A percentile compares a stretch with the other conserved stretches of the same genome.
Conservation (phyloP, 305 asterid species). For the Rubia tinctorum region DNA sequence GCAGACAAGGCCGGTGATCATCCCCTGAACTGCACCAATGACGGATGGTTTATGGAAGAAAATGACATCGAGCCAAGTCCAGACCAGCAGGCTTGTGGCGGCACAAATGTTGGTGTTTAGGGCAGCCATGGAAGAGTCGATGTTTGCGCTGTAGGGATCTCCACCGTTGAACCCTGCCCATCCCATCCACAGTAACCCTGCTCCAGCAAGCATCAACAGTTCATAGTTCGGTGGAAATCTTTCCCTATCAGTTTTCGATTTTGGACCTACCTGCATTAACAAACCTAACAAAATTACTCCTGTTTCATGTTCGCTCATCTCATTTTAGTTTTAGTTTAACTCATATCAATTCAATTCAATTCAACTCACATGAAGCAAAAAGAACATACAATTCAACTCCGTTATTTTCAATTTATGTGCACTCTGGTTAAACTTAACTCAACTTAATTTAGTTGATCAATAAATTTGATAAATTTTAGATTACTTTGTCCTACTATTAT, state of each 20-base stretch:
- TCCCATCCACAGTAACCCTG: conserved; percentile 71
- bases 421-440: too few species aligned
- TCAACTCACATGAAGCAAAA: too few species aligned
- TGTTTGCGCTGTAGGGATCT: conserved; percentile 56
- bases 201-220: conserved; percentile 54
- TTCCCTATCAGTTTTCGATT: conserved; percentile 44
- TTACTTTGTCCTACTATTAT: too few species aligned
- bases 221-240: conserved; percentile 66
- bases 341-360: too few species aligned
- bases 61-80: conserved; percentile 63
- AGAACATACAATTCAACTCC: too few species aligned
- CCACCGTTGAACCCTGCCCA: conserved; percentile 82
- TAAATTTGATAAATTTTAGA: too few species aligned
- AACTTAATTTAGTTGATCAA: too few species aligned
- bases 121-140: conserved; percentile 63
- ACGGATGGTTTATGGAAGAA: conserved; percentile 57
- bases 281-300: too few species aligned
- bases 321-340: too few species aligned
- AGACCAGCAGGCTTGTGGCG: conserved; percentile 65
- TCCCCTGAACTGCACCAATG: conserved; percentile 66
- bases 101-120: conserved; percentile 67
- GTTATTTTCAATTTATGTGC: too few species aligned
- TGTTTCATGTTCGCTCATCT: too few species aligned
- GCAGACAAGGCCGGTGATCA: conserved; percentile 74
- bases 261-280: conserved; percentile 48